Evolutionary conservation across 2,329 filamentous ascomycete species (phyloP), one percentile per base, ranked within the genome.

Genomic region (Cylindrodendrum hubeiense): DNA sequence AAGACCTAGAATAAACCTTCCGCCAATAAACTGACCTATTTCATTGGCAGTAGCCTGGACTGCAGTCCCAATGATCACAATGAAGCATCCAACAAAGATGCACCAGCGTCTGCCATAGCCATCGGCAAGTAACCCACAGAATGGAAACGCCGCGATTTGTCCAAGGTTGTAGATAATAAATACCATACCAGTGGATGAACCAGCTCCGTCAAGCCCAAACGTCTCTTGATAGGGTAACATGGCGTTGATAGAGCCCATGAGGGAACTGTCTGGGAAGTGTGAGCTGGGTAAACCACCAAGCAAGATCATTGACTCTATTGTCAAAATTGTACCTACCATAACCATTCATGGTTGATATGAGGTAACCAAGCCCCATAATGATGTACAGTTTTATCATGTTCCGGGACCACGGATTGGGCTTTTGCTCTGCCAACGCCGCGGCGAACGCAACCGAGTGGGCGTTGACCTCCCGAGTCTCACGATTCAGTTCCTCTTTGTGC

Each of bases 21-120:
- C 84, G 3, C 79, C 86, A 74, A 90, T 86, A 74, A 90, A 89
- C 62, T 86, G 83, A 5, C 78, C 80, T 1, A 85, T 80, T 39
- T 78, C 80, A 50, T 81, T 72, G 34, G 85, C 68, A 2, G 72
- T 65, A 0, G 71, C 64, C 55, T 73, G 71, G 12, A 73, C 52
- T 15, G 66, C 67, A 6, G 71, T 72, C 15, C 71, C 71, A 37
- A 71, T 52, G n/a, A 87, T 74, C 51, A 89, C 85, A 68, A 87
- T 80, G 2, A 83, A 57, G 57, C 83, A 85, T 7, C 87, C 87
- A 51, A 86, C 79, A 66, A 88, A 87, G 76, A 89, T 89, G 56
- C 86, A 66, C 60, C 60, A 60, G 2, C 60, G 60, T 56, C 64
- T 50, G 21, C 64, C 64, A 17, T 60, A 54, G 13, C 55, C 60